Evolutionary conservation across 306 rosid genomes (phyloP), one percentile per base, ranked within the genome.

Genomic region (Acacia acuminata): DNA sequence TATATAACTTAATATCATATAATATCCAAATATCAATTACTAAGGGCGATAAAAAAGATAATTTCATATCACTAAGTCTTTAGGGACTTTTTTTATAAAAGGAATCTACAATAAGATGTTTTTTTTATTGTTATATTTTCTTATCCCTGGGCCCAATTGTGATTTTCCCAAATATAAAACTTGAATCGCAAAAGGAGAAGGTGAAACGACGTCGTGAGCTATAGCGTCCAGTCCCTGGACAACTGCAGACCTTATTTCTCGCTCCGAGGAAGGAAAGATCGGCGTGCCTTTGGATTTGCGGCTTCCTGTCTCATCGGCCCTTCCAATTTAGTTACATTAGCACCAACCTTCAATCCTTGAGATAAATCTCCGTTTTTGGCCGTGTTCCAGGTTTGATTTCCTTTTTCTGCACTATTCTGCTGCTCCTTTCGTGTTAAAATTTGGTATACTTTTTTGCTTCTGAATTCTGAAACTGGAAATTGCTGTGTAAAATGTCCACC

Each of bases 381-480:
- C 27, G 80, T 30, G 69, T 85, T 82, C 15, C 80, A 77, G 90
- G 89, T 91, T 88, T 56, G 44, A 15, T 81, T 61, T 43, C 30
- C 47, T 0, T 19, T 70, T 70, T 9, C 27, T 14, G 44, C 12
- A 20, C 51, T 22, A 0, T 43, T 70, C 20, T 43, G 32, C 17
- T 22, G 34, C 55, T 5, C 30, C 43, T n/a, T 70, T 12, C 5
- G 71, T 48, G 7, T 79, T 81, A 40, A 55, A 80, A 80, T 72
- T 82, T 69, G 7, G 55, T 32, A 74, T 45, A 11, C 8, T 71
- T 70, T 81, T 40, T 51, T 45, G 68, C 1, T 10, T 79, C 40
- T 82, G 56, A 40, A 75, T 87, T 3, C 25, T 55, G 71, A 61
- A 50, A 58, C 53, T 50, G 73, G 20, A 69, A 47, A 76, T 51